A percentile compares a stretch with the other conserved stretches of the same genome.
These are phyloP conservation scores for Syncephalis fuscata DNA, from an alignment of 371 early-diverging fungal species.

Conservation along the genomic window DNA sequence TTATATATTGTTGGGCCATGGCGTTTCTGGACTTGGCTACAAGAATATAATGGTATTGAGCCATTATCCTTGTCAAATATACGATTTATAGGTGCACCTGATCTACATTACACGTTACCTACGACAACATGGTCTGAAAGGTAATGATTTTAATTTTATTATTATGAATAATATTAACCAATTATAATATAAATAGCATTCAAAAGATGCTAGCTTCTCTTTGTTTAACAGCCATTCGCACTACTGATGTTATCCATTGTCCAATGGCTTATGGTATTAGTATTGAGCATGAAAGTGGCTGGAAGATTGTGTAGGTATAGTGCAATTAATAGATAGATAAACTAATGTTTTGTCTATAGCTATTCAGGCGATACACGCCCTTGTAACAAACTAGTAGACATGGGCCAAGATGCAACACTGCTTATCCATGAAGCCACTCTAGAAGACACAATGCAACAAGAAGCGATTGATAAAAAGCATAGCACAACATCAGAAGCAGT, in stretches of 20 bases:
- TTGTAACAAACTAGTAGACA: constrained; percentile 44
- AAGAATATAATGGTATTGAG: constrained; percentile 50
- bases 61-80: constrained; percentile 29
- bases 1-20: constrained; percentile 47
- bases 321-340: constrained; percentile 1
- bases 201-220: constrained; percentile 15
- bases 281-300: constrained; percentile 38
- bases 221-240: constrained; percentile 27
- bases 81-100: constrained; percentile 26
- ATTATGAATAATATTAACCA: no score
- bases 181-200: no score
- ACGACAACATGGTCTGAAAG: constrained; percentile 9
- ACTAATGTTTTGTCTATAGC: constrained; percentile 7
- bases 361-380: constrained; percentile 98
- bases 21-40: constrained; percentile 36
- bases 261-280: constrained; percentile 61
- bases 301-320: constrained; percentile 40
- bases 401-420: constrained; percentile 56
- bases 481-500: constrained; percentile 84
- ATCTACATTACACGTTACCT: neutral
- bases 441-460: constrained; percentile 56
- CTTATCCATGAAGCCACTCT: constrained; percentile 97
- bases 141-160: no score
- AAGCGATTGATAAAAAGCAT: constrained; percentile 80
- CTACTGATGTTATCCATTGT: constrained; percentile 69